Evolutionary conservation across 768 basidiomycete genomes (phyloP).

Genomic region (Trametes punicea): DNA sequence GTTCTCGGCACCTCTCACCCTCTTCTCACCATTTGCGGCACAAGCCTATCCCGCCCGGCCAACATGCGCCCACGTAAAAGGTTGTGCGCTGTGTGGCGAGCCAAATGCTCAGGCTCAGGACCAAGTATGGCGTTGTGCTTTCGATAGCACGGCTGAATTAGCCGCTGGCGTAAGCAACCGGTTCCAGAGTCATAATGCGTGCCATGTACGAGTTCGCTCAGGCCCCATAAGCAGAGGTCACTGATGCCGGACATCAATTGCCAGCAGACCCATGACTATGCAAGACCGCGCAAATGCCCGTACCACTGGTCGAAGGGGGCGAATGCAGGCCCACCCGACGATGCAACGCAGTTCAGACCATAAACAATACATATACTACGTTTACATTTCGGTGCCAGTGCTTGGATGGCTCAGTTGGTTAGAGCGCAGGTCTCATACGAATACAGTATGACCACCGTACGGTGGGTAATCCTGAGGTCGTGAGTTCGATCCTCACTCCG

Average conservation of each 20-base stretch:
- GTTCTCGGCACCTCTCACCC: background rate
- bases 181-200: background rate
- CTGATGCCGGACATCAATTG: background rate
- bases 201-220: background rate
- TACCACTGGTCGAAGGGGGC: too few relatives aligned
- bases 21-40: background rate
- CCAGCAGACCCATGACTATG: too few relatives aligned
- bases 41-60: background rate
- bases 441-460: background rate
- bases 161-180: background rate
- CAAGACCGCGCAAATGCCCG: too few relatives aligned
- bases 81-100: too few relatives aligned
- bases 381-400: too few relatives aligned
- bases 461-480: slow-evolving; percentile 20
- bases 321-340: too few relatives aligned
- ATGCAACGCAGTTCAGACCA: too few relatives aligned
- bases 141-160: too few relatives aligned
- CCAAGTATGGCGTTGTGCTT: background rate
- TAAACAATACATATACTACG: too few relatives aligned
- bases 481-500: slow-evolving; percentile 22
- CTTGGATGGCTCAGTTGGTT: slow-evolving; percentile 22
- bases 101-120: background rate
- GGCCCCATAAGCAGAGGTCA: background rate
- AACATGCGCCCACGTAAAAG: background rate
- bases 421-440: slow-evolving; percentile 22